Conservation (phyloP, 2,329 filamentous ascomycete genomes). For the Graphilbum ipis-grandicollis region DNA sequence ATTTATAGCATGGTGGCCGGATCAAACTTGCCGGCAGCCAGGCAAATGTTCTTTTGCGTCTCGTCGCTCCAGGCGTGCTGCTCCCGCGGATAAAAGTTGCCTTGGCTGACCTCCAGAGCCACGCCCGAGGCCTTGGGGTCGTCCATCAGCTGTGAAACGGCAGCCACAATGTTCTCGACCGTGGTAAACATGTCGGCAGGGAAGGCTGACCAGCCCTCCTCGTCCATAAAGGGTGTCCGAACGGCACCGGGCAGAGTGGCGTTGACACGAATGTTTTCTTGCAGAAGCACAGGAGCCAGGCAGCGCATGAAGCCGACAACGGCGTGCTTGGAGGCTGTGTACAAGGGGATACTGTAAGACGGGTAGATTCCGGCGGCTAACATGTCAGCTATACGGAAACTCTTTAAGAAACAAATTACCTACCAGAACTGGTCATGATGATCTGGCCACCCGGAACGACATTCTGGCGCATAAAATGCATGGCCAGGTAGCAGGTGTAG, state of each 20-base stretch:
- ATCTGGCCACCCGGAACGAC: neutral
- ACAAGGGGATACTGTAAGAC: conserved; percentile 2
- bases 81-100: conserved; percentile 1
- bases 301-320: conserved; percentile 4
- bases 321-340: conserved; percentile 3
- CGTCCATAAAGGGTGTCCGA: neutral
- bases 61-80: conserved; percentile 1
- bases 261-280: conserved; percentile 4
- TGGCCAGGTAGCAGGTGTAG: conserved; percentile 4
- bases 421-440: conserved; percentile 4
- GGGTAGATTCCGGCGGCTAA: conserved; percentile 4
- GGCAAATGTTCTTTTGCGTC: neutral
- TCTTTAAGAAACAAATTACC: neutral
- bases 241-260: conserved; percentile 1
- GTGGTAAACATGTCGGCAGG: conserved; percentile 1
- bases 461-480: conserved; percentile 8
- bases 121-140: neutral
- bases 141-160: conserved; percentile 1
- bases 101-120: conserved; percentile 2
- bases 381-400: neutral
- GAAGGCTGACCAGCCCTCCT: conserved; percentile 1
- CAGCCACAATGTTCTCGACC: conserved; percentile 1
- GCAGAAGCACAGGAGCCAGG: neutral
- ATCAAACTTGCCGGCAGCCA: neutral
- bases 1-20: neutral